Evolutionary conservation across 164 flowering plant species (phyloP).

Genomic region (Santalum album): DNA sequence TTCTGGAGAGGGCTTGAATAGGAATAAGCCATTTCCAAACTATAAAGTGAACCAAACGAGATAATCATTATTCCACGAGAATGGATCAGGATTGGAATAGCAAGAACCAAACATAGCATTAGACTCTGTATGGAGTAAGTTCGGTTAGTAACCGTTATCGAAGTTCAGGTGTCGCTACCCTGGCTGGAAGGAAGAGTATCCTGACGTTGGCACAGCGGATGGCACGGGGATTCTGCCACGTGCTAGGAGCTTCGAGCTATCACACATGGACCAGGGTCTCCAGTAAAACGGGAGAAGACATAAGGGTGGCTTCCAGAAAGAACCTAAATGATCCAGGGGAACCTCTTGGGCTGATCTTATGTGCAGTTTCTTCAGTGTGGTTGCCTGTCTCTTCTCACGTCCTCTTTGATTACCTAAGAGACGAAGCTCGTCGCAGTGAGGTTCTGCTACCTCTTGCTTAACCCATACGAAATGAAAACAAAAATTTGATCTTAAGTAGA

Average conservation of each 20-base stretch:
- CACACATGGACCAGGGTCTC: constrained; percentile 79
- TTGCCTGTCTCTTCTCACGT: constrained; percentile 61
- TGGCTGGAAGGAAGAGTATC: constrained; percentile 92
- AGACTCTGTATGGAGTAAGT: no score
- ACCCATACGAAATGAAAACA: neutral
- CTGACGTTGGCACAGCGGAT: constrained; percentile 84
- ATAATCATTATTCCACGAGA: no score
- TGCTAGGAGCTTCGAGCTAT: constrained; percentile 79
- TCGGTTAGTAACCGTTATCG: no score
- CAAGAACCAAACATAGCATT: no score
- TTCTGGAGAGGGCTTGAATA: no score
- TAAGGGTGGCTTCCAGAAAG: constrained; percentile 72
- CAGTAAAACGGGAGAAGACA: constrained; percentile 66
- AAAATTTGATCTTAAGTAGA: no score
- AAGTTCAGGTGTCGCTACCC: constrained; percentile 58
- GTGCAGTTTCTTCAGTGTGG: constrained; percentile 88
- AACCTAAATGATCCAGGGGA: constrained; percentile 86
- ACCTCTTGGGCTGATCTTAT: constrained; percentile 76
- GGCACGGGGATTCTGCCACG: constrained; percentile 65
- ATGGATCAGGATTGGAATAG: no score
- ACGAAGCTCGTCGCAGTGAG: constrained; percentile 70
- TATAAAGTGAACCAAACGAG: no score
- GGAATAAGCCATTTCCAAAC: no score
- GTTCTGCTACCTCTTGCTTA: constrained; percentile 19
- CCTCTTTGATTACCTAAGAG: constrained; percentile 75